Evolutionary conservation across 495 filamentous ascomycete genomes (phyloP).

Genomic region (Penicillium verhagenii): DNA sequence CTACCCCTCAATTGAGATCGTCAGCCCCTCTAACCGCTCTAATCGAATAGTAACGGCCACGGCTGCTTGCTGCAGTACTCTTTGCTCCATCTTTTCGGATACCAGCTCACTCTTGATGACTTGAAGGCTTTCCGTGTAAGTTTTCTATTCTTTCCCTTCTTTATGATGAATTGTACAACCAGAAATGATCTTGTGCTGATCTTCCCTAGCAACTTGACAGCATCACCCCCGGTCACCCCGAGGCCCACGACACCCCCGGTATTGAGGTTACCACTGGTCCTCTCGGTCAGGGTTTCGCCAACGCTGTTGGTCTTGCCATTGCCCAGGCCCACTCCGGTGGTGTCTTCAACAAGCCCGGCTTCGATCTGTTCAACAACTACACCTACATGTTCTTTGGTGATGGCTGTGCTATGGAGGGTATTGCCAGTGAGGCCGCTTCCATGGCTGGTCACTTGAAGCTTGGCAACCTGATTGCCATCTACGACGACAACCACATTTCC

Average conservation of each 20-base stretch:
- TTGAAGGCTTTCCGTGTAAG: constrained; percentile 93
- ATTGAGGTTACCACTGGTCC: constrained; percentile 97
- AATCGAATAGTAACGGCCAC: constrained; percentile 79
- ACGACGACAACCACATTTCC: constrained; percentile 98
- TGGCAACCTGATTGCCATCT: constrained; percentile 94
- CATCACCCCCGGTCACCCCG: constrained; percentile 95
- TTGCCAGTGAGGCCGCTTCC: constrained; percentile 90
- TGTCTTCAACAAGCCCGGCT: constrained; percentile 96
- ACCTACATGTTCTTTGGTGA: constrained; percentile 97
- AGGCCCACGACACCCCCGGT: constrained; percentile 93
- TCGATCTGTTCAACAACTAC: constrained; percentile 89
- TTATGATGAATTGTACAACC: not conserved
- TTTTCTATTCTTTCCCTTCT: too few relatives aligned
- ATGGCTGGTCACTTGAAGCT: constrained; percentile 94
- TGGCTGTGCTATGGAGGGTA: constrained; percentile 98
- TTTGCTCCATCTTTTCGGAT: constrained; percentile 95
- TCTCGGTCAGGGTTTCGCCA: constrained; percentile 92
- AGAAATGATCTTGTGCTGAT: constrained; percentile 1
- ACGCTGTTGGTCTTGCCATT: constrained; percentile 95
- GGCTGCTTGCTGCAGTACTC: constrained; percentile 99
- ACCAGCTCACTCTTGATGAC: constrained; percentile 80
- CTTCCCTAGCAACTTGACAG: constrained; percentile 69
- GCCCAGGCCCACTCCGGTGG: constrained; percentile 88
- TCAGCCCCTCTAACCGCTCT: constrained; percentile 2
- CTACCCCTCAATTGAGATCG: not conserved